Evolutionary conservation across 2,329 filamentous ascomycete species (phyloP).

Genomic region (Dothistroma pini): DNA sequence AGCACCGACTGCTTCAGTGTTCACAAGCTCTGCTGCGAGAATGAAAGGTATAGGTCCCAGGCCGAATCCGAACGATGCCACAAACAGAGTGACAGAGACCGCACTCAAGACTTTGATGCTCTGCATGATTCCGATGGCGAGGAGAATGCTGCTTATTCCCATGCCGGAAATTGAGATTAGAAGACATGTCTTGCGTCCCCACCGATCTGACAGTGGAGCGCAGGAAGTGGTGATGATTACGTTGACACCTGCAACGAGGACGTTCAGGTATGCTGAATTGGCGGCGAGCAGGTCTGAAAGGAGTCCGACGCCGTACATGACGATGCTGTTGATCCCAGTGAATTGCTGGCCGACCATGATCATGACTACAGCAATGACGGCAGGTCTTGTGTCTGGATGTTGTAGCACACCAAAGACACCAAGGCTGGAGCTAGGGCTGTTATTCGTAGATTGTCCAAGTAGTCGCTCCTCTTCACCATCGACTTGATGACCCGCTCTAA

Average conservation of each 20-base stretch:
- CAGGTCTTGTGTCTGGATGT: conserved; percentile 69
- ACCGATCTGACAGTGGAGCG: conserved; percentile 78
- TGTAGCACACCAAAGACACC: conserved; percentile 56
- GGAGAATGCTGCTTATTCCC: conserved; percentile 69
- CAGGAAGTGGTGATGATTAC: conserved; percentile 76
- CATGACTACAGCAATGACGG: conserved; percentile 83
- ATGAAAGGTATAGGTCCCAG: conserved; percentile 95
- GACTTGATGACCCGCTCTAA: conserved; percentile 29
- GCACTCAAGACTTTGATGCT: conserved; percentile 73
- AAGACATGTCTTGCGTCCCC: conserved; percentile 83
- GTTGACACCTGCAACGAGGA: conserved; percentile 82
- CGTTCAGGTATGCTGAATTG: conserved; percentile 78
- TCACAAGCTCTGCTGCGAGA: conserved; percentile 84
- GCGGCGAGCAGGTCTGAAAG: conserved; percentile 76
- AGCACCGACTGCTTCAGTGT: conserved; percentile 83
- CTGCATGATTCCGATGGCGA: conserved; percentile 76
- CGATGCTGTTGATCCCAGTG: conserved; percentile 88
- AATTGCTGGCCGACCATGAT: conserved; percentile 93
- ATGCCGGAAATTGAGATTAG: conserved; percentile 81
- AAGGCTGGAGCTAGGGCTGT: conserved; percentile 31
- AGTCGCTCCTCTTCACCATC: conserved; percentile 55
- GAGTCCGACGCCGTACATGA: conserved; percentile 97
- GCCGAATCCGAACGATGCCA: conserved; percentile 84
- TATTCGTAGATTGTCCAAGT: conserved; percentile 14
- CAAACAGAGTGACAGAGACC: conserved; percentile 77